Evolutionary conservation across 2,329 filamentous ascomycete species (phyloP).

Genomic region (Sporothrix dimorphospora): DNA sequence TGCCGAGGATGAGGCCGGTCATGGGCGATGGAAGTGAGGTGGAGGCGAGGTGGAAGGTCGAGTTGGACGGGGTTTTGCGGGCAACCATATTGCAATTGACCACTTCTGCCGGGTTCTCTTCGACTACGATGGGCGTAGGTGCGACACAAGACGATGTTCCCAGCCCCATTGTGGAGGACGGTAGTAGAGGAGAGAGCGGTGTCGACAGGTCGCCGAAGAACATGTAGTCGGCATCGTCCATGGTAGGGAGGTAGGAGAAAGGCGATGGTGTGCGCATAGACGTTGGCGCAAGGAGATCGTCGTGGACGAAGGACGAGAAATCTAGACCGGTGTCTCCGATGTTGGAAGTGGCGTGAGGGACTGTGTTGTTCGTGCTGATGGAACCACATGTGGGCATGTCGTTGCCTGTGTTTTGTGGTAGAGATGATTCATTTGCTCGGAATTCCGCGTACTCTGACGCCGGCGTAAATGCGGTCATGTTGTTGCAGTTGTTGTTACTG

Average conservation of each 20-base stretch:
- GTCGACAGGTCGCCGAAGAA: slow-evolving; percentile 4
- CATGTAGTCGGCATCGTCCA: neutral
- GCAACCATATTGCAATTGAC: neutral
- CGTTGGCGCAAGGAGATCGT: neutral
- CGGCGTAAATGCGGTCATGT: neutral
- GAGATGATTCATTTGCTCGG: neutral
- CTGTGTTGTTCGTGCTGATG: neutral
- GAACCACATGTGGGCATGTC: neutral
- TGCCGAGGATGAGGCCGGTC: slow-evolving; percentile 13
- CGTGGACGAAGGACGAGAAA: neutral
- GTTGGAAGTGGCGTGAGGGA: neutral
- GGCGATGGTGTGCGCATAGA: neutral
- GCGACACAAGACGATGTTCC: neutral
- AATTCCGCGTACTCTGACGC: neutral
- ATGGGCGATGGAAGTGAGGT: neutral
- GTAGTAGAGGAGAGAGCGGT: neutral
- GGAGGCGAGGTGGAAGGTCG: neutral
- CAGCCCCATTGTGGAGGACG: neutral
- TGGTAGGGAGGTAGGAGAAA: neutral
- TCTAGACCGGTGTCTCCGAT: neutral
- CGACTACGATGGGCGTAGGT: neutral
- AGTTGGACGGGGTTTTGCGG: neutral
- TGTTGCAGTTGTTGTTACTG: neutral
- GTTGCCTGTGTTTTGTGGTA: neutral
- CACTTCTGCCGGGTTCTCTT: neutral